These are phyloP conservation scores for Talaromyces atroroseus DNA, from an alignment of 2,329 filamentous ascomycete genomes.

Conservation along the genomic window DNA sequence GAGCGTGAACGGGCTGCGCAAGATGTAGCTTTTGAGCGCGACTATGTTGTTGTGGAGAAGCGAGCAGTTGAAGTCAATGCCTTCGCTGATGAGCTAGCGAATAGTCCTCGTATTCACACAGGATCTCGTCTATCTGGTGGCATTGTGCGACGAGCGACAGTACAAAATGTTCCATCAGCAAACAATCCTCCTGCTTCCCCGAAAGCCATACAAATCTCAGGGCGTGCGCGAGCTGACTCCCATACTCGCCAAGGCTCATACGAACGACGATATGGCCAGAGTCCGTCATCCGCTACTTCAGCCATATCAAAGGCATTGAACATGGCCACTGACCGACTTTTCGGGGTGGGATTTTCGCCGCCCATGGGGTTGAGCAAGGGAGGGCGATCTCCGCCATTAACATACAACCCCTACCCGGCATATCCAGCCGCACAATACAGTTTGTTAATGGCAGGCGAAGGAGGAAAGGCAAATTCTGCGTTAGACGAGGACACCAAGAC, in stretches of 20 bases:
- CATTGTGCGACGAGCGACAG: slow-evolving; percentile 70
- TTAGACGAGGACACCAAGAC: slow-evolving; percentile 75
- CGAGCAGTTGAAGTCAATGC: slow-evolving; percentile 94
- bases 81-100: slow-evolving; percentile 88
- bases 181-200: slow-evolving; percentile 58
- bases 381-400: slow-evolving; percentile 42
- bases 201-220: slow-evolving; percentile 68
- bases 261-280: slow-evolving; percentile 69
- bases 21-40: slow-evolving; percentile 83
- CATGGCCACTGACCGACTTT: slow-evolving; percentile 67
- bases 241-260: slow-evolving; percentile 76
- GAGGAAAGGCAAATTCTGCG: slow-evolving; percentile 52
- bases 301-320: slow-evolving; percentile 93
- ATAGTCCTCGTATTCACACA: slow-evolving; percentile 60
- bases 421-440: slow-evolving; percentile 72
- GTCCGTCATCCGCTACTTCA: slow-evolving; percentile 73
- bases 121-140: slow-evolving; percentile 54
- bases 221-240: slow-evolving; percentile 55
- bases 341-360: slow-evolving; percentile 48
- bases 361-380: slow-evolving; percentile 42
- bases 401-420: slow-evolving; percentile 67
- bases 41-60: slow-evolving; percentile 95
- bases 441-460: slow-evolving; percentile 58
- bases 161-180: slow-evolving; percentile 66
- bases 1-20: slow-evolving; percentile 66